Conservation (phyloP, 495 filamentous ascomycete species). For the Hypomontagnella monticulosa region DNA sequence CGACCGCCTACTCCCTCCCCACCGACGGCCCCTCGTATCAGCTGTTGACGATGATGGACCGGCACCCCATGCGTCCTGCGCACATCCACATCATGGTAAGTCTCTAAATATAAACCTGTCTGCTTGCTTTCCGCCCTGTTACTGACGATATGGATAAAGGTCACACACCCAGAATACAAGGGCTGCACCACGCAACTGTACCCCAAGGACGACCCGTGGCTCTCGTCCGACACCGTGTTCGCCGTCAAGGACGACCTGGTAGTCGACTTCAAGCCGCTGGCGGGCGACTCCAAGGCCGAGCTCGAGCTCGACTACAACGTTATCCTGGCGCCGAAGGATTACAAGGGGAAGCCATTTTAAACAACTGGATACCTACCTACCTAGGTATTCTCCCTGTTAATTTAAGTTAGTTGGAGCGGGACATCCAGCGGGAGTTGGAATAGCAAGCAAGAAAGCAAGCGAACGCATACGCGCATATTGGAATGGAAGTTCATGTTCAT, state of each 20-base stretch:
- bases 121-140: neutral
- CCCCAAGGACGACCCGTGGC: constrained; percentile 73
- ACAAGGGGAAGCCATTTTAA: constrained; percentile 54
- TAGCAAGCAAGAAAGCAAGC: neutral
- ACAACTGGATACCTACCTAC: neutral
- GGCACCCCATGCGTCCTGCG: constrained; percentile 83
- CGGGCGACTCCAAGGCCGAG: constrained; percentile 69
- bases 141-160: constrained; percentile 33
- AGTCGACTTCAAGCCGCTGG: constrained; percentile 73
- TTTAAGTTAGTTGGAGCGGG: no score
- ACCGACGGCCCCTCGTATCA: constrained; percentile 76
- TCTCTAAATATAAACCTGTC: constrained; percentile 15
- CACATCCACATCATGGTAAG: constrained; percentile 86
- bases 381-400: neutral
- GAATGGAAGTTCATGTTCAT: neutral
- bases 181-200: constrained; percentile 83
- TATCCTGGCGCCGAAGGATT: constrained; percentile 61
- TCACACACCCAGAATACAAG: constrained; percentile 63
- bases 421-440: no score
- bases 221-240: constrained; percentile 78
- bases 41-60: constrained; percentile 75
- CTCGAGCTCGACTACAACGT: constrained; percentile 77
- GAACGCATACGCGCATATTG: neutral
- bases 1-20: constrained; percentile 81
- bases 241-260: constrained; percentile 82